A percentile compares a stretch with the other conserved stretches of the same genome.
phyloP scores from a whole-genome alignment of 306 rosid species.

The Cicer judaicum region DNA sequence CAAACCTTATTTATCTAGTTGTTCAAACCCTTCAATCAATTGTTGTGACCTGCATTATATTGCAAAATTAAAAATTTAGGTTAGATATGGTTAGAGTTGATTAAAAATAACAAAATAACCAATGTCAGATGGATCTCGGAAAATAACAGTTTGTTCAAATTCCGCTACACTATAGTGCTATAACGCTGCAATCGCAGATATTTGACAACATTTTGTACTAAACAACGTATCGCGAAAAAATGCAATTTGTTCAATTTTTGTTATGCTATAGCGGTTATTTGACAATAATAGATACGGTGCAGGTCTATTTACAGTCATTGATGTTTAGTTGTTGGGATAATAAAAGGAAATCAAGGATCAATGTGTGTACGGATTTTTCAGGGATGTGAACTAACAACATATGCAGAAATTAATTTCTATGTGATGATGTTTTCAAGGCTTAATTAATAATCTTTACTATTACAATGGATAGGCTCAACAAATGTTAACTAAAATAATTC shows the following conservation, averaged over 20 bases:
- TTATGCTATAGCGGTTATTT: too few relatives aligned
- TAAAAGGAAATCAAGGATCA: background rate
- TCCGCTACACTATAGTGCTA: too few relatives aligned
- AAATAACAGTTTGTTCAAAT: too few relatives aligned
- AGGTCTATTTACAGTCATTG: constrained; percentile 3
- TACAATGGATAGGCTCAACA: too few relatives aligned
- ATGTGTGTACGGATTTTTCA: background rate
- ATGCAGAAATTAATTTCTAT: background rate
- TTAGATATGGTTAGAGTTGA: background rate
- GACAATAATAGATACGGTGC: background rate
- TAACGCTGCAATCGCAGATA: too few relatives aligned
- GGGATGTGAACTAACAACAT: background rate
- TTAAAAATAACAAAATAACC: background rate
- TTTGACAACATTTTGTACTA: too few relatives aligned
- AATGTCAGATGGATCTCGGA: background rate
- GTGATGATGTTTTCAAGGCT: background rate
- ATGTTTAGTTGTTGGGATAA: background rate
- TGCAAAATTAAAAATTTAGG: constrained; percentile 16
- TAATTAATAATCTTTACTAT: background rate
- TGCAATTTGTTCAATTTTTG: too few relatives aligned
- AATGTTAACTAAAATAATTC: too few relatives aligned
- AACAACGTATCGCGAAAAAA: too few relatives aligned
- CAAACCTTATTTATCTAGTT: constrained; percentile 47
- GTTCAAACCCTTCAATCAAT: constrained; percentile 51
- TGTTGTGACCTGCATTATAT: constrained; percentile 65